Base-by-base conservation (phyloP, 1,284 basidiomycete genomes). In the Pseudozyma tsukubaensis region DNA sequence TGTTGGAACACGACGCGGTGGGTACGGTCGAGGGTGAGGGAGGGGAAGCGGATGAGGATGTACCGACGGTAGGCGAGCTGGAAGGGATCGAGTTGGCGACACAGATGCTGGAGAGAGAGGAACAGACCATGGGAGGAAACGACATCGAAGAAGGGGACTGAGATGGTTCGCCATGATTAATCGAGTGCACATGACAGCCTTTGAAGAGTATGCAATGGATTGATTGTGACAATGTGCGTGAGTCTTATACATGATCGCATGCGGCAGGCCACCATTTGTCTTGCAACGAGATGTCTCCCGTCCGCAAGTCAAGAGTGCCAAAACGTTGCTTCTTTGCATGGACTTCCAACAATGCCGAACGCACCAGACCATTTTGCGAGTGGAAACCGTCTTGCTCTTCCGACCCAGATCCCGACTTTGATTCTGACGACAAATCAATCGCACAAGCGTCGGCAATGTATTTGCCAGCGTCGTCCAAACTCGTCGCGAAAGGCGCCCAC, bases 51-150 rank as follows among this genome's bases (percentile, higher is more conserved):
- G 56, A 55, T 9, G 54, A 62, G 10, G 67, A 75, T 21, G 62
- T 52, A 34, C 52, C 66, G 21, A 69, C 61, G 19, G 61, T 73
- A 12, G 62, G 63, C 4, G 53, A 70, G 16, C 24, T 70, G n/a
- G 72, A 75, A 19, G 75, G 75, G 7, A 50, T 77, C 18, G 61
- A 71, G 44, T 47, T 77, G 59, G 75, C 75, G 2, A 71, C 75
- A 5, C 75, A 77, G 59, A 77, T 77, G 75, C 50, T 77, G 24
- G 75, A 61, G 39, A 59, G 67, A 34, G 71, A 68, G 29, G 75
- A 62, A 18, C 61, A 67, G 34, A 69, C 65, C 1, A 50, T 59
- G 48, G 70, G 70, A 4, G 70, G 70, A 4, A 73, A 70, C 37
- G 74, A 77, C 36, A 59, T 72, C 39, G 74, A 77, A 18, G 70